A percentile compares a stretch with the other conserved stretches of the same genome.
phyloP scores from a whole-genome alignment of 768 basidiomycete genomes.

The Tulasnella sp. region DNA sequence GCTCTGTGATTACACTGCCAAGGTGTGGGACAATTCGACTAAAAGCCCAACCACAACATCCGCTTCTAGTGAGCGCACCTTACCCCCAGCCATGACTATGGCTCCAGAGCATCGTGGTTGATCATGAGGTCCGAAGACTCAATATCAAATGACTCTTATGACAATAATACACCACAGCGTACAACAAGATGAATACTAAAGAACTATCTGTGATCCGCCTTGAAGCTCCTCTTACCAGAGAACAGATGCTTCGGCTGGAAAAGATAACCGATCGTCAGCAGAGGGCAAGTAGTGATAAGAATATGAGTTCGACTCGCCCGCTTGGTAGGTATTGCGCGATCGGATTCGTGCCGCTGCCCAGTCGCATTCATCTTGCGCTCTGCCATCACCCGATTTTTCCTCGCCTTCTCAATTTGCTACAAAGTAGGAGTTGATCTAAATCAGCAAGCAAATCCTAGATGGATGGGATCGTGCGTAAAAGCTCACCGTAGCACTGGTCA shows the following conservation, averaged over 20 bases:
- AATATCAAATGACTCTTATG: too few relatives aligned
- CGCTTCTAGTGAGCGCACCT: too few relatives aligned
- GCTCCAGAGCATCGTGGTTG: too few relatives aligned
- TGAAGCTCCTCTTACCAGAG: constrained; percentile 57
- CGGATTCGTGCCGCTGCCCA: constrained; percentile 77
- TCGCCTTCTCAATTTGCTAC: neutral
- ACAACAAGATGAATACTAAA: too few relatives aligned
- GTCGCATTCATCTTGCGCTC: constrained; percentile 64
- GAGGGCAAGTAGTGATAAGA: constrained; percentile 10
- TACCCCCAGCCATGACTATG: too few relatives aligned
- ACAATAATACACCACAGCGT: too few relatives aligned
- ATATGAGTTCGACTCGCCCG: constrained; percentile 45
- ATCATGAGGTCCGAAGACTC: too few relatives aligned
- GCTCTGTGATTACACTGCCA: too few relatives aligned
- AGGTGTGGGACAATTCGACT: too few relatives aligned
- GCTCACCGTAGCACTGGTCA: constrained; percentile 64
- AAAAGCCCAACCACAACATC: too few relatives aligned
- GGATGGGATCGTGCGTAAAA: neutral
- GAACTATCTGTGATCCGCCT: constrained; percentile 9
- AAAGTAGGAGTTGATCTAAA: neutral
- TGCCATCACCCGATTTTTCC: constrained; percentile 15
- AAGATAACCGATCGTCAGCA: too few relatives aligned
- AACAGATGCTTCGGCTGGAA: constrained; percentile 52
- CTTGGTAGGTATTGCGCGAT: constrained; percentile 69
- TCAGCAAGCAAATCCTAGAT: neutral